These are phyloP conservation scores for Vararia minispora DNA, from an alignment of 768 basidiomycete species.

Conservation along the genomic window DNA sequence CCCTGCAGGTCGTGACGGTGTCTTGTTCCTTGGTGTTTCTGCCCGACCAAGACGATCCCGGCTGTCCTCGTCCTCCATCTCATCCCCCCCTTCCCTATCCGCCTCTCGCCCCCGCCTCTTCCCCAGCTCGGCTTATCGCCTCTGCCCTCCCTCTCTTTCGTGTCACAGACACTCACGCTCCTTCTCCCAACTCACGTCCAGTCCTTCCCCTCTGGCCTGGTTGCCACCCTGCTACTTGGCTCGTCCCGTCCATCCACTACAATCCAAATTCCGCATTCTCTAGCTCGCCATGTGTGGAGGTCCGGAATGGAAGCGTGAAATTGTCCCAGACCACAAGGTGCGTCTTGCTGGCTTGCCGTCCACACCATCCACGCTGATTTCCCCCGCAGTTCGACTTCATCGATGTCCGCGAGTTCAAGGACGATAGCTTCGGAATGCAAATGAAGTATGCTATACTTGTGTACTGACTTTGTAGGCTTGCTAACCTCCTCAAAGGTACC, in stretches of 20 bases:
- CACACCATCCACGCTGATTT: background rate
- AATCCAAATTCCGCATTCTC: slow-evolving; percentile 15
- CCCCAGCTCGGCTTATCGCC: background rate
- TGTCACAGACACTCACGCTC: slow-evolving; percentile 12
- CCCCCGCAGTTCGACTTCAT: slow-evolving; percentile 84
- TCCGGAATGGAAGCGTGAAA: slow-evolving; percentile 92
- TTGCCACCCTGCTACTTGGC: slow-evolving; percentile 13
- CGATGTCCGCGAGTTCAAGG: slow-evolving; percentile 85
- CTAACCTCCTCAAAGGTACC: slow-evolving; percentile 44
- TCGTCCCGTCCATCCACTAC: slow-evolving; percentile 11
- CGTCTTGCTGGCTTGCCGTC: slow-evolving; percentile 11
- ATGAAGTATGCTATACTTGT: slow-evolving; percentile 47
- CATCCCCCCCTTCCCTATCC: slow-evolving; percentile 13
- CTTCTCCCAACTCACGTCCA: slow-evolving; percentile 3
- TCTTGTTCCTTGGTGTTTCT: too few species aligned
- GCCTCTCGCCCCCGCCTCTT: slow-evolving; percentile 2
- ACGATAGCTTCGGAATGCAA: slow-evolving; percentile 79
- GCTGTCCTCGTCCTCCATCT: too few species aligned
- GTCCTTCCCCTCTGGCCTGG: slow-evolving; percentile 17
- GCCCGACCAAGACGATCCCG: too few species aligned
- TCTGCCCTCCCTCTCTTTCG: slow-evolving; percentile 22
- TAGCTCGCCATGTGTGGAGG: slow-evolving; percentile 50
- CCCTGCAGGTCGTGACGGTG: background rate
- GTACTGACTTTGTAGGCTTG: background rate
- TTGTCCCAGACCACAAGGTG: slow-evolving; percentile 97